Base-by-base conservation (phyloP, 441 rosid genomes). In the Croton laevigatus region DNA sequence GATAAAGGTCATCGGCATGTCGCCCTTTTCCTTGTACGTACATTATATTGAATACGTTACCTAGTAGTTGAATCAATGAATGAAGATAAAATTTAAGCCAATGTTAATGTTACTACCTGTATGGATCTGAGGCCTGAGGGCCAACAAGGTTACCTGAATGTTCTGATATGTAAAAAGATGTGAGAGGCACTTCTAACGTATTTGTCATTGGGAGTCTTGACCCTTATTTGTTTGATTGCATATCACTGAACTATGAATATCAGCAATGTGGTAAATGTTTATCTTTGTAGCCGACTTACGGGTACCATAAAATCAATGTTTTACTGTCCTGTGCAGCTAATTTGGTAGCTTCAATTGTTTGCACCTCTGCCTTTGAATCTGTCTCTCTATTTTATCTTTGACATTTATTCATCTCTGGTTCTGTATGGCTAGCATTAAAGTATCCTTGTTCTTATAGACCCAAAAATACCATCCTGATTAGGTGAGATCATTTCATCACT, bases 1-100 rank as follows among this genome's bases (percentile, higher is more conserved):
- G 94, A 92, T 85, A 90, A 86, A 83, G 98, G 98, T 87, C 96
- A 94, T 88, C 89, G 83, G 80, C 91, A 88, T 74, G 77, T 94
- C 65, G 87, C 90, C 77, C 82, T 76, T 76, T 82, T 90, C 86
- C 98, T 94, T 82, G 99, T 94, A 90, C 77, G 98, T 91, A 78
- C 71, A 54, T 75, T 80, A 66, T 83, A 23, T 70, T 42, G 70
- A 68, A 69, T 71, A 69, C 75, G 66, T 71, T 75, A 38, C 76
- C 42, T 67, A 64, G 32, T 54, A 32, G 38, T 3, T 36, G 22
- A 46, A 34, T 36, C 17, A n/a, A 9, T 36, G 22, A 46, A 34
- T 36, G 20, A n/a, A 9, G 23, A 52, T 58, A 17, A 69, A 59
- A 27, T 59, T 62, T 52, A 67, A 67, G 32, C 73, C 45, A 48